phyloP scores from a whole-genome alignment of 2,329 filamentous ascomycete genomes.

The Thielaviopsis euricoi region DNA sequence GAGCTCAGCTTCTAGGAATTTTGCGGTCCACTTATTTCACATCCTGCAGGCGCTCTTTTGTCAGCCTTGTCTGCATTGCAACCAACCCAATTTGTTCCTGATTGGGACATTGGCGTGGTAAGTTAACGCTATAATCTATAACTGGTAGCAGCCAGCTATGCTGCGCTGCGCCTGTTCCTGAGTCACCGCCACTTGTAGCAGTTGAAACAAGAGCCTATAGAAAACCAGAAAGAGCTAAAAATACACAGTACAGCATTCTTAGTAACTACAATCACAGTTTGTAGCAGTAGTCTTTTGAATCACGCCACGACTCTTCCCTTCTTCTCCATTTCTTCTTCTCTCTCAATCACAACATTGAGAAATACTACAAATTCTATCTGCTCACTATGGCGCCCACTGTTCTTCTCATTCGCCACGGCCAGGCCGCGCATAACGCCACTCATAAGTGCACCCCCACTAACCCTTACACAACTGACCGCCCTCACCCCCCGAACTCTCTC shows the following conservation, averaged over 20 bases:
- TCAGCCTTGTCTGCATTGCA: background rate
- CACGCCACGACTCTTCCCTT: background rate
- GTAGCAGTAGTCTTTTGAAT: background rate
- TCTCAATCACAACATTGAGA: background rate
- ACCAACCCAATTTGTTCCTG: too few species aligned
- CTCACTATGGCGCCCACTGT: slow-evolving; percentile 37
- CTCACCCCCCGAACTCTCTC: background rate
- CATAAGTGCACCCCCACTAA: slow-evolving; percentile 26
- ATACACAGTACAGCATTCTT: too few species aligned
- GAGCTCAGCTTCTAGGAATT: background rate
- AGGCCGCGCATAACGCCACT: slow-evolving; percentile 41
- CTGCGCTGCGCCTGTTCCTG: too few species aligned
- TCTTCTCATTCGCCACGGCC: slow-evolving; percentile 79
- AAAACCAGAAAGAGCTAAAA: too few species aligned
- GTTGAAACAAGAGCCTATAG: too few species aligned
- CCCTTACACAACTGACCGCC: background rate
- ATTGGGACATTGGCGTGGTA: background rate
- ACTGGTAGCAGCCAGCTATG: too few species aligned
- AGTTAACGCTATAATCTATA: background rate
- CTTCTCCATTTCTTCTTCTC: background rate
- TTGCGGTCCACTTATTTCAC: background rate
- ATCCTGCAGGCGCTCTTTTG: background rate
- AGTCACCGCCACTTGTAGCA: too few species aligned
- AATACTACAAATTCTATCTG: background rate
- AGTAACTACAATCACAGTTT: background rate